phyloP scores from a whole-genome alignment of 495 filamentous ascomycete species.

The Oidiodendron maius region DNA sequence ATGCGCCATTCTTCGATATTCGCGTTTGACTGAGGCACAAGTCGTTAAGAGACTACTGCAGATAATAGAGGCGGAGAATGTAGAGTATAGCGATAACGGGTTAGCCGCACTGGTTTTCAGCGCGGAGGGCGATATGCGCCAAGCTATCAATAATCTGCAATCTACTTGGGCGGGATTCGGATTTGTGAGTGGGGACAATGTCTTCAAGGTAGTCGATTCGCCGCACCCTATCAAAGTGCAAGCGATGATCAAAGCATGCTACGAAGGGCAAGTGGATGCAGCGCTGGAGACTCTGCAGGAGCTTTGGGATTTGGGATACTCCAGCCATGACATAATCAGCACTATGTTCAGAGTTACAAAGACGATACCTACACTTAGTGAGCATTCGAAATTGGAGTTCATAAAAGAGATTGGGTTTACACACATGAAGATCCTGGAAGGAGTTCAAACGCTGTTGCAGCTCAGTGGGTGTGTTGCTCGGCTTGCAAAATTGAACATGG shows the following conservation, averaged over 20 bases:
- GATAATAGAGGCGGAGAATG: conserved; percentile 83
- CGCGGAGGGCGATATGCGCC: conserved; percentile 97
- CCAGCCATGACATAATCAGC: conserved; percentile 93
- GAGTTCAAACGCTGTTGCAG: conserved; percentile 90
- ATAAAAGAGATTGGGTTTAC: conserved; percentile 98
- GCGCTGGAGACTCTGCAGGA: conserved; percentile 85
- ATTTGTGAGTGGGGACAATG: conserved; percentile 94
- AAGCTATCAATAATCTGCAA: conserved; percentile 98
- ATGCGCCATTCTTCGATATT: conserved; percentile 93
- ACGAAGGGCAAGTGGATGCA: conserved; percentile 81
- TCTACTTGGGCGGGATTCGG: conserved; percentile 94
- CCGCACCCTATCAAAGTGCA: conserved; percentile 98
- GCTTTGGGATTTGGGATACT: conserved; percentile 91
- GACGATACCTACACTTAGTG: conserved; percentile 79
- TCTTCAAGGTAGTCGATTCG: conserved; percentile 95
- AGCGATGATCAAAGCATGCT: conserved; percentile 95
- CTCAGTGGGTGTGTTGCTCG: conserved; percentile 86
- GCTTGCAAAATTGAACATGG: conserved; percentile 92
- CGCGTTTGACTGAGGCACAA: conserved; percentile 85
- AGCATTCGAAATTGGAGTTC: conserved; percentile 92
- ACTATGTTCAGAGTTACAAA: conserved; percentile 99
- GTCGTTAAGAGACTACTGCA: conserved; percentile 85
- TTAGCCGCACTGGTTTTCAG: conserved; percentile 93
- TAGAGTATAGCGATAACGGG: conserved; percentile 87
- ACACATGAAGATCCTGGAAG: conserved; percentile 97